Evolutionary conservation across 352 stramenopile genomes (phyloP), one percentile per base, ranked within the genome.

Genomic region (Halophytophthora batemanensis): DNA sequence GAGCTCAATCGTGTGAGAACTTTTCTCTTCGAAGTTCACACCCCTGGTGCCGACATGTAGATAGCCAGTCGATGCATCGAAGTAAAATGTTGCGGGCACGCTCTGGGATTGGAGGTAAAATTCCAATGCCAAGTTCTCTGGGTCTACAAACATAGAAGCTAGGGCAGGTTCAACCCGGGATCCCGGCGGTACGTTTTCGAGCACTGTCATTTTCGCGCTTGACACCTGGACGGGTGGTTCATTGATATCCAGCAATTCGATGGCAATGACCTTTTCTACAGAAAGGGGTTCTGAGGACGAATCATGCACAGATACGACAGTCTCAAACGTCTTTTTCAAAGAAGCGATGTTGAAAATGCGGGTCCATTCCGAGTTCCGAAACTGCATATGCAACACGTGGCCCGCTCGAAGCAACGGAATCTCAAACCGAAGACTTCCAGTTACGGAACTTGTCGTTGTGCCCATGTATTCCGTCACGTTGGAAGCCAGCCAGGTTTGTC

Each of bases 41-140:
- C 59, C 53, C 18, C 37, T 42, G 3, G 17, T 47, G 3, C 64
- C 69, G 2, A 81, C 69, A 3, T 68, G 66, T 3, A 85, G 28
- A 7, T 52, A 38, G 15, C 69, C 65, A n/a, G 28, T 60, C 0
- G 23, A 48, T 2, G 61, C 52, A 46, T 85, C 74, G 45, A 73
- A 82, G 46, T 77, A 81, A 54, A 85, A 82, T 0, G 56, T 67
- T 3, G 57, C 60, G 21, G 61, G 47, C 2, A 66, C 46, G 14
- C 44, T 79, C 52, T 85, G 74, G 5, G 31, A 50, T 13, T 65
- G 37, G 13, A 85, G 53, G 5, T 29, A 45, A 38, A 51, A 68
- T 12, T 49, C 64, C 53, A 53, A 65, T 29, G 57, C 44, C 14
- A 50, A 64, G 2, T 55, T 45, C 23, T 68, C 60, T 25, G 54